These are phyloP conservation scores for Kluyveromyces marxianus DNA, from an alignment of 1,139 yeast species.

Conservation along the genomic window DNA sequence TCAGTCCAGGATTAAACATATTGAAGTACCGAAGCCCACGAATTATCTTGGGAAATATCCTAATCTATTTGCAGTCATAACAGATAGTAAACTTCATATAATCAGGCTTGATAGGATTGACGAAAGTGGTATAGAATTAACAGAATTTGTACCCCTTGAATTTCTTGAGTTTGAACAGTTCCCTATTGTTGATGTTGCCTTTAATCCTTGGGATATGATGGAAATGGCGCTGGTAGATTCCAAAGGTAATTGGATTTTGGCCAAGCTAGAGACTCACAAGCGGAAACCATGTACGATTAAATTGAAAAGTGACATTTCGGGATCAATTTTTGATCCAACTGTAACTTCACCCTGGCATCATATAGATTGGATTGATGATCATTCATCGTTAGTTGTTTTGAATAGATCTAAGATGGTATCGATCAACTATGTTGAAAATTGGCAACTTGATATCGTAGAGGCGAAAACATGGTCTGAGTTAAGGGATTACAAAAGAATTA, in stretches of 20 bases:
- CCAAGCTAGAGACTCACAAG: constrained; percentile 27
- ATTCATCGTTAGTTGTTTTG: constrained; percentile 34
- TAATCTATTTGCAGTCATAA: constrained; percentile 23
- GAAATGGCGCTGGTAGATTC: constrained; percentile 43
- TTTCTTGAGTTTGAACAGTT: constrained; percentile 24
- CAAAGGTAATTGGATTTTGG: constrained; percentile 45
- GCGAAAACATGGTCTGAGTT: constrained; percentile 53
- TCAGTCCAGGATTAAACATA: constrained; percentile 20
- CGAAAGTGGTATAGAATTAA: constrained; percentile 10
- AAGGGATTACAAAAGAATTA: constrained; percentile 37
- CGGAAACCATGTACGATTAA: constrained; percentile 10
- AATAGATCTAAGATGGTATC: constrained; percentile 40
- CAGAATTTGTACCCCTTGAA: constrained; percentile 16
- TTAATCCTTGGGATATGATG: constrained; percentile 36
- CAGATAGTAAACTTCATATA: constrained; percentile 20
- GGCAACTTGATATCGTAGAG: constrained; percentile 35
- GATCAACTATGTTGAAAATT: constrained; percentile 26
- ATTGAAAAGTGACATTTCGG: constrained; percentile 13
- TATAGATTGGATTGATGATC: constrained; percentile 39
- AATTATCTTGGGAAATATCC: constrained; percentile 16
- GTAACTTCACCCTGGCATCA: constrained; percentile 54
- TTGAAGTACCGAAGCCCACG: constrained; percentile 21
- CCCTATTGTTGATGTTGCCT: constrained; percentile 41
- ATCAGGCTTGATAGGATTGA: constrained; percentile 19
- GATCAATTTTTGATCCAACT: constrained; percentile 35